Conservation (phyloP, 2,329 filamentous ascomycete species). For the Orbilia brochopaga region DNA sequence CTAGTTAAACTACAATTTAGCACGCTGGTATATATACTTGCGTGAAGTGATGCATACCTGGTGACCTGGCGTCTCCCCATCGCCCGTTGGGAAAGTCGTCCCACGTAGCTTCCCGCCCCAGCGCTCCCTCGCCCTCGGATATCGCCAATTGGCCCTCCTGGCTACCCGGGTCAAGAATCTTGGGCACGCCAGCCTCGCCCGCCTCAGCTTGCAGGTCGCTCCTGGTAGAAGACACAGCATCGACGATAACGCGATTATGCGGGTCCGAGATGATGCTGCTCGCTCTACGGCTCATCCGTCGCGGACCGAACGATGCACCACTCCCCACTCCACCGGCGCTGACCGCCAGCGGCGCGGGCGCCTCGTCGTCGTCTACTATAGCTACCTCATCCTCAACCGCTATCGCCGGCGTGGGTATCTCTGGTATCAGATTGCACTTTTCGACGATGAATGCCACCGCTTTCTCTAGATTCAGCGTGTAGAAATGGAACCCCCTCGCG, state of each 20-base stretch:
- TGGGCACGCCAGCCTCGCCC: conserved; percentile 76
- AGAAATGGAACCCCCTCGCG: conserved; percentile 89
- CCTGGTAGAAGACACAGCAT: conserved; percentile 59
- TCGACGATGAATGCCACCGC: conserved; percentile 92
- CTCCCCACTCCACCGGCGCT: conserved; percentile 11
- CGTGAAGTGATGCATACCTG: conserved; percentile 57
- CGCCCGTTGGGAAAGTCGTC: conserved; percentile 97
- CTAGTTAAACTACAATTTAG: conserved; percentile 57
- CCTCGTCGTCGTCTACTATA: conserved; percentile 60
- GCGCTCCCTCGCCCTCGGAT: conserved; percentile 85
- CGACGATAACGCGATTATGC: conserved; percentile 84
- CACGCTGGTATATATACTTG: too few relatives aligned
- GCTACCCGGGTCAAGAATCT: conserved; percentile 71
- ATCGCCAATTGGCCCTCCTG: conserved; percentile 82
- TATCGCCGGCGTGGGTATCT: conserved; percentile 53
- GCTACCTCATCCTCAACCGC: conserved; percentile 60
- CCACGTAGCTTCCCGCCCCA: conserved; percentile 96
- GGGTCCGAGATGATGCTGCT: conserved; percentile 84
- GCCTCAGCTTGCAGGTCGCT: conserved; percentile 69
- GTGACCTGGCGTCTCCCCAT: conserved; percentile 90
- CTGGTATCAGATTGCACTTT: conserved; percentile 78
- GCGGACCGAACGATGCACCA: conserved; percentile 1
- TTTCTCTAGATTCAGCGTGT: conserved; percentile 95
- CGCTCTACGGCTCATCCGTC: conserved; percentile 64
- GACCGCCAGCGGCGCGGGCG: conserved; percentile 44